Base-by-base conservation (phyloP, 129 eudicot genomes). In the Saposhnikovia divaricata region DNA sequence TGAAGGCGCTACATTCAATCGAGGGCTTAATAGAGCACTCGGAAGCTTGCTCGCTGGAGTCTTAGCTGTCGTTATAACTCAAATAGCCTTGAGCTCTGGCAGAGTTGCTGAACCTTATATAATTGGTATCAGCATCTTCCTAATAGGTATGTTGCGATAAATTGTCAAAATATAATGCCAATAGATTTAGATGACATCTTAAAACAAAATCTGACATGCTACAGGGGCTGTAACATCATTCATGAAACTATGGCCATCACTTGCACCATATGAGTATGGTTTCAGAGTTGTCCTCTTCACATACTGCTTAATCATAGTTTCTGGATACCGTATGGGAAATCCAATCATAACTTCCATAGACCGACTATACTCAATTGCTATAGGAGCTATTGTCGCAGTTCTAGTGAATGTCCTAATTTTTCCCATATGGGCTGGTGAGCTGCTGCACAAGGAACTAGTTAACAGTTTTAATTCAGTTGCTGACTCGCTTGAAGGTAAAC, bases 371-470 rank as follows among this genome's bases (percentile, higher is more conserved):
- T 85, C 93, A 0, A 90, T 92, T 34, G 87, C 84, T 27, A 89
- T 90, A 75, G 97, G 96, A 80, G 96, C 81, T 51, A 75, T 88
- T 19, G 87, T 90, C 13, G 87, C 96, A 37, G 85, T 88, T 11
- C 77, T 81, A 40, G 91, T 90, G 73, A 90, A 92, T 73, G 84
- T 86, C 44, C 80, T 87, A 3, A 77, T 90, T 72, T 84, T 87
- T 75, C 97, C 97, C 40, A 87, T 92, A 83, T 92, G 96, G 93
- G 93, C 96, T 72, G 97, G 92, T 66, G 96, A 92, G 80, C 90
- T 86, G 78, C 79, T 93, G 80, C 96, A 89, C 83, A 86, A 85
- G 46, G 93, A 90, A 77, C 86, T 90, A 37, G 90, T 89, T 44
- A 80, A 78, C n/a, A 82, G 78, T 84, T 89, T 93, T 23, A 78